phyloP scores from a whole-genome alignment of 2,329 filamentous ascomycete species.

The Alternaria postmessia region DNA sequence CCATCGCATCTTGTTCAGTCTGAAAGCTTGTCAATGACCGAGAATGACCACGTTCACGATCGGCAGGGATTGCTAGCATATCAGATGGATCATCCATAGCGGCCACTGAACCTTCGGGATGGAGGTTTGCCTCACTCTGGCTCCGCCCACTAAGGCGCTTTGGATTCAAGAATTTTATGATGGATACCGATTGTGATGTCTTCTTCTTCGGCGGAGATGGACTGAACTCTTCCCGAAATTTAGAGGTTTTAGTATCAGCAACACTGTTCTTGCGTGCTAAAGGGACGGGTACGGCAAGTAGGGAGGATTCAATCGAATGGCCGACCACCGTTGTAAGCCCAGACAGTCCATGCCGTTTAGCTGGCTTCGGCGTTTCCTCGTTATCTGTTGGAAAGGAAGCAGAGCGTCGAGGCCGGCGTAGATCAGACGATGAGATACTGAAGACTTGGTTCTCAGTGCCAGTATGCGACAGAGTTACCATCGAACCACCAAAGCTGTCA shows the following conservation, averaged over 20 bases:
- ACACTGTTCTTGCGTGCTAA: slow-evolving; percentile 41
- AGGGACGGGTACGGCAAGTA: slow-evolving; percentile 10
- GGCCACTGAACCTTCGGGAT: slow-evolving; percentile 5
- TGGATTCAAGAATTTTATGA: slow-evolving; percentile 43
- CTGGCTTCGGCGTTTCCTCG: slow-evolving; percentile 34
- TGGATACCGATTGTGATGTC: slow-evolving; percentile 32
- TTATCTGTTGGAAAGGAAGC: slow-evolving; percentile 35
- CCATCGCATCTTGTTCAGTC: slow-evolving; percentile 35
- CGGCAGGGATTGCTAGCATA: slow-evolving; percentile 13
- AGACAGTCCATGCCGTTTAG: slow-evolving; percentile 16
- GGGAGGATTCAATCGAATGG: not conserved
- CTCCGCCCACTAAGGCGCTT: slow-evolving; percentile 41
- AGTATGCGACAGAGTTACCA: slow-evolving; percentile 25
- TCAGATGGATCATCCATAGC: slow-evolving; percentile 35
- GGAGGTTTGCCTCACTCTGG: slow-evolving; percentile 42
- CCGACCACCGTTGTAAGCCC: slow-evolving; percentile 15
- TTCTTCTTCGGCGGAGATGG: slow-evolving; percentile 41
- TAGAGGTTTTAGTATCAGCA: slow-evolving; percentile 43
- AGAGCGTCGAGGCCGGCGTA: slow-evolving; percentile 24
- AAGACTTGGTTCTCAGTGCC: slow-evolving; percentile 15
- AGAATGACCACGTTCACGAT: slow-evolving; percentile 39
- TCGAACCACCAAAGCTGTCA: slow-evolving; percentile 39
- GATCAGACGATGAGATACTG: slow-evolving; percentile 17
- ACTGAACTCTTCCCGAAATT: slow-evolving; percentile 49
- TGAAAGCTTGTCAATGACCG: slow-evolving; percentile 42